A percentile compares a stretch with the other conserved stretches of the same genome.
Evolutionary conservation across 345 rosid genomes (phyloP).

Genomic region (Viola odorata): DNA sequence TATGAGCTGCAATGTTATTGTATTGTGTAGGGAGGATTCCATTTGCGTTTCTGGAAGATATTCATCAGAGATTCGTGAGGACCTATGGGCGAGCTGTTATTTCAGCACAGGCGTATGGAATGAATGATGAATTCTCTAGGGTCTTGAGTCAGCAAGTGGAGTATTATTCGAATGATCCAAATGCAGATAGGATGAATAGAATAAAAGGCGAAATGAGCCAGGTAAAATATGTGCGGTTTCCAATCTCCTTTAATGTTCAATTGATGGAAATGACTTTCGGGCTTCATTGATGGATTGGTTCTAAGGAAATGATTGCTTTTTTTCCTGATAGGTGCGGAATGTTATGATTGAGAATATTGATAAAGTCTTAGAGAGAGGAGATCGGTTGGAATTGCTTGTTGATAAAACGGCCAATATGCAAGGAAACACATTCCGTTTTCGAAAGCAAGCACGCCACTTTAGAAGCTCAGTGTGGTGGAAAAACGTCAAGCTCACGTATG

Average conservation of each 20-base stretch:
- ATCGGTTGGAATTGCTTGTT: conserved; percentile 87
- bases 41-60: conserved; percentile 85
- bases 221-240: conserved; percentile 30
- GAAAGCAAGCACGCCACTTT: conserved; percentile 90
- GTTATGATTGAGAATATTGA: conserved; percentile 98
- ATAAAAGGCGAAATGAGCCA: conserved; percentile 92
- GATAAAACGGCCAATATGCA: conserved; percentile 94
- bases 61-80: conserved; percentile 88
- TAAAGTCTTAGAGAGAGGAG: conserved; percentile 88
- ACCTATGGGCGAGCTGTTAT: conserved; percentile 62
- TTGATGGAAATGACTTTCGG: background rate
- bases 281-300: background rate
- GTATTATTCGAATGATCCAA: conserved; percentile 72
- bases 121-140: conserved; percentile 97
- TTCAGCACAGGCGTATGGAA: conserved; percentile 80
- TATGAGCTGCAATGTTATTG: background rate
- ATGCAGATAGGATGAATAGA: conserved; percentile 86
- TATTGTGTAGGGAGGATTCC: conserved; percentile 64
- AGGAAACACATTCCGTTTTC: conserved; percentile 89
- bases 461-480: conserved; percentile 89
- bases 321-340: conserved; percentile 51
- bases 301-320: background rate
- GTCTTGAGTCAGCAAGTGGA: conserved; percentile 94
- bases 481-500: conserved; percentile 85
- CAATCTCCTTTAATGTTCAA: background rate